Evolutionary conservation across 139 green algal species (phyloP).

Genomic region (Pseudopediastrum boryanum): DNA sequence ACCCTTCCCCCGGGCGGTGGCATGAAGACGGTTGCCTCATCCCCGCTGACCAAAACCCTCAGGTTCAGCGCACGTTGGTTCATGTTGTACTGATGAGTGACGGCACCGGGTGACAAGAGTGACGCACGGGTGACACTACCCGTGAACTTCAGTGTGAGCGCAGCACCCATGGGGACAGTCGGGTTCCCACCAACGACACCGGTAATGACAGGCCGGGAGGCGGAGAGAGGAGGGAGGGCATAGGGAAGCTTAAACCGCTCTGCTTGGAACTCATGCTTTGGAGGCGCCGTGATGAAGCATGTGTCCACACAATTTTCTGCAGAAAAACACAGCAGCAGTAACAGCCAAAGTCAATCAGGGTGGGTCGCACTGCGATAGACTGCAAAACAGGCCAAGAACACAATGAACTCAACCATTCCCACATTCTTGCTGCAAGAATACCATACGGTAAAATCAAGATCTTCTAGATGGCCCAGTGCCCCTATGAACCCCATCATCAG

Average conservation of each 20-base stretch:
- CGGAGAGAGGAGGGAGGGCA: neutral
- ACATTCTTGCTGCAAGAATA: neutral
- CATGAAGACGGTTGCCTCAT: no score
- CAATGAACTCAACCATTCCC: neutral
- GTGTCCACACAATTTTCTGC: neutral
- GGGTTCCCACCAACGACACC: no score
- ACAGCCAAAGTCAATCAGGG: neutral
- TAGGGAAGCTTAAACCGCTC: slow-evolving; percentile 12
- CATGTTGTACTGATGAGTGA: no score
- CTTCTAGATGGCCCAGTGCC: neutral
- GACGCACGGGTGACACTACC: no score
- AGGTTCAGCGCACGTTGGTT: no score
- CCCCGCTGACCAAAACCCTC: no score
- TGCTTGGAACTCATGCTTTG: neutral
- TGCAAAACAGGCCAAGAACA: neutral
- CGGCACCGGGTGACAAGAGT: no score
- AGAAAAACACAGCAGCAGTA: neutral
- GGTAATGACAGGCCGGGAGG: neutral
- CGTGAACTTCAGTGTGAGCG: no score
- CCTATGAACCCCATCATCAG: neutral
- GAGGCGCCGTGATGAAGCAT: neutral
- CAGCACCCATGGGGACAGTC: no score
- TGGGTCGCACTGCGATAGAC: neutral
- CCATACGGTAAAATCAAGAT: neutral
- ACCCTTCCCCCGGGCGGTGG: no score